Evolutionary conservation across 805 yeast genomes (phyloP).

Genomic region (Schizosaccharomyces cryophilus): DNA sequence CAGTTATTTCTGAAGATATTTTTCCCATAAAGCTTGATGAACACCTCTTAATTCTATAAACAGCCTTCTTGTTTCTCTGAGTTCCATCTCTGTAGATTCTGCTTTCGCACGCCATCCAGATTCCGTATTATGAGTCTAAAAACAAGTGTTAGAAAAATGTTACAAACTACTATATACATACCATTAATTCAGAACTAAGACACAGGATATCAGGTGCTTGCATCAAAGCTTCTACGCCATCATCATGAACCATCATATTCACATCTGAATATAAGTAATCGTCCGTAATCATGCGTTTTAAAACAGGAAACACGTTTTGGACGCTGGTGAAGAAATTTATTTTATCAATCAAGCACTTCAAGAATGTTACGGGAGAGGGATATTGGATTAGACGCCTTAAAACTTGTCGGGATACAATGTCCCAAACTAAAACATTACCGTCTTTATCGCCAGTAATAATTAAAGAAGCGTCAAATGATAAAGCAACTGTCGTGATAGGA

Average conservation of each 20-base stretch:
- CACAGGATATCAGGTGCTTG: neutral
- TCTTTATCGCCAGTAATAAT: constrained; percentile 44
- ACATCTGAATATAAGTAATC: neutral
- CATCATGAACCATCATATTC: neutral
- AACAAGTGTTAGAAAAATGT: neutral
- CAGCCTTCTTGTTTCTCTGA: neutral
- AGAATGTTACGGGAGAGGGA: neutral
- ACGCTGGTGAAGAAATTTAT: neutral
- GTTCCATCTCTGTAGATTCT: neutral
- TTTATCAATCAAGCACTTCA: neutral
- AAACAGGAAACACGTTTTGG: neutral
- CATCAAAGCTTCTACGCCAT: neutral
- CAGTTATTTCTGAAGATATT: neutral
- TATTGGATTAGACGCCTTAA: constrained; percentile 10
- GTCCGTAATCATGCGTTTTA: neutral
- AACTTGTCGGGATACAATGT: constrained; percentile 20
- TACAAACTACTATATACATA: neutral
- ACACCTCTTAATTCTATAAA: neutral
- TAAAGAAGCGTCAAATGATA: constrained; percentile 51
- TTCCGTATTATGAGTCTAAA: neutral
- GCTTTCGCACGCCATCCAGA: neutral
- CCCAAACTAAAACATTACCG: constrained; percentile 45
- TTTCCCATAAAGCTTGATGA: constrained; percentile 1
- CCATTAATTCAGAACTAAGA: neutral
- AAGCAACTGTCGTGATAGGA: constrained; percentile 26